phyloP scores from a whole-genome alignment of 495 filamentous ascomycete genomes.

The Neurospora cerealis region DNA sequence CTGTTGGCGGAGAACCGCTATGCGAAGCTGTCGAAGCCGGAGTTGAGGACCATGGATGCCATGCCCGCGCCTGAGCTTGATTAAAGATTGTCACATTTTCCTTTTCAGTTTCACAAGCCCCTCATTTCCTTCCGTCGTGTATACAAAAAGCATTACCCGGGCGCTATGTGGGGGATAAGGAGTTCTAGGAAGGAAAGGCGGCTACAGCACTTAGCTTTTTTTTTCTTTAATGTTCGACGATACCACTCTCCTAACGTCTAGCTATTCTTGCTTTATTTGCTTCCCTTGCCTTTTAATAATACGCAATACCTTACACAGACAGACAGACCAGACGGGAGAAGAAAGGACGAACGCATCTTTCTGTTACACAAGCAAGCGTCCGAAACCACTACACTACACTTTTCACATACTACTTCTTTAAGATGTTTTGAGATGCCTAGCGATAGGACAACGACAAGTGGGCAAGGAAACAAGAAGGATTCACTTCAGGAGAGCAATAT shows the following conservation, averaged over 20 bases:
- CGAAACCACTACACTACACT: not conserved
- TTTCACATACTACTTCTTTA: not conserved
- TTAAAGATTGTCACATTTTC: not conserved
- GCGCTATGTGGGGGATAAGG: not conserved
- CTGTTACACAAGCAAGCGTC: not conserved
- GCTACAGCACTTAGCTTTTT: not conserved
- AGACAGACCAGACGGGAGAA: not conserved
- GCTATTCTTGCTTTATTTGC: not conserved
- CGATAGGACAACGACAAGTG: not conserved
- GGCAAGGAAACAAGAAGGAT: not conserved
- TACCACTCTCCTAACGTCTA: not conserved
- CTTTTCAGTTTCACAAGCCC: not conserved
- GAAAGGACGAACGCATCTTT: not conserved
- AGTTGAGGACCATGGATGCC: slow-evolving; percentile 20
- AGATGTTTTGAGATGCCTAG: not conserved
- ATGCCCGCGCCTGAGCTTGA: not conserved
- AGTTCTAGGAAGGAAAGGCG: not conserved
- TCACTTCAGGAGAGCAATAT: not conserved
- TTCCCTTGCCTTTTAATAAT: not conserved
- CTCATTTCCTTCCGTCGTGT: not conserved
- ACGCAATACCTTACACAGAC: not conserved
- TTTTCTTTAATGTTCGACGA: not conserved
- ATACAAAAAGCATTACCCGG: not conserved
- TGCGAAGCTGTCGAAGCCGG: slow-evolving; percentile 8
- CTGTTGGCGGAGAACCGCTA: slow-evolving; percentile 22